Base-by-base conservation (phyloP, 257 asterid genomes). In the Capsicum chinense region DNA sequence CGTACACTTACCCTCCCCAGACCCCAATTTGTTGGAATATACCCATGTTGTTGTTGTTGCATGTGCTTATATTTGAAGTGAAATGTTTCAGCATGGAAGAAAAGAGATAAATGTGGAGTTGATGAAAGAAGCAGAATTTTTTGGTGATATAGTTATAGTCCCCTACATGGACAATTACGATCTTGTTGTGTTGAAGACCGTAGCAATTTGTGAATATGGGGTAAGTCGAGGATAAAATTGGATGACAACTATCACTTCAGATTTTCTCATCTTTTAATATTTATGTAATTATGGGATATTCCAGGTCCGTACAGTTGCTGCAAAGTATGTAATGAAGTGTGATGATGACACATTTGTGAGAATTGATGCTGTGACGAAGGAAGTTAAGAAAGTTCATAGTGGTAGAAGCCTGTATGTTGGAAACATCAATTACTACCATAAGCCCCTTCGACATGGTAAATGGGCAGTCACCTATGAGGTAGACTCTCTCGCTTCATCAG, bases 401-500 rank as follows among this genome's bases (percentile, higher is more conserved):
- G 92, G 88, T 78, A 86, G 85, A 92, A 92, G 95, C 89, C 90
- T 94, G 85, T 96, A 96, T 80, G 84, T 96, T 39, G 99, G 99
- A 84, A 96, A 96, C 88, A 92, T 94, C 88, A 96, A 96, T 87
- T 96, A 93, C 89, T 90, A 94, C 85, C 98, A 94, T 93, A 91
- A 86, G 89, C 98, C 99, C 87, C 88, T 94, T 83, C 88, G 99
- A 69, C 92, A 92, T 87, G 98, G 99, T 85, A 96, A 96, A 94
- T 96, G 98, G 98, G 98, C 98, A n/a, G 98, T 96, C 79, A 93
- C 97, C 15, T 96, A 93, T 89, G 98, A 94, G 98, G 99, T 95
- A 86, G 66, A 84, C 47, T 78, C 42, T 74, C 81, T 78, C 64
- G 33, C 48, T 54, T 56, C 4, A 2, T 78, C 15, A 78, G 47